phyloP scores from a whole-genome alignment of 2,329 filamentous ascomycete species.

The Helotiales sp. region DNA sequence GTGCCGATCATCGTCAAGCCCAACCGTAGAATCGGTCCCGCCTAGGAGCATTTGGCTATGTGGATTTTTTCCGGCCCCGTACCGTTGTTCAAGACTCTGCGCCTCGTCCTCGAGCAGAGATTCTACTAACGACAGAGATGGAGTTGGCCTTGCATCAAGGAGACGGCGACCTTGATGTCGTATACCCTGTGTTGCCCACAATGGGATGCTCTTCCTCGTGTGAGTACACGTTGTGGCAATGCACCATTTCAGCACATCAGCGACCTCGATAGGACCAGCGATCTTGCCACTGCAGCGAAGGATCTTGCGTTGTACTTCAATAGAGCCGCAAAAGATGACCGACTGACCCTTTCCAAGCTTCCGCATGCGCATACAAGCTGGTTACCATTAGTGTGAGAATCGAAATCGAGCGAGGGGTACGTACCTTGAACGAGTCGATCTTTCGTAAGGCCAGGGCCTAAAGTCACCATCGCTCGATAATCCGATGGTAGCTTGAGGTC shows the following conservation, averaged over 20 bases:
- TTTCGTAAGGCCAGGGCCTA: conserved; percentile 69
- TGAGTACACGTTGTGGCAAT: conserved; percentile 62
- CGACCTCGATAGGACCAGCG: conserved; percentile 55
- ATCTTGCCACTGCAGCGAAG: conserved; percentile 31
- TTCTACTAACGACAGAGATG: background rate
- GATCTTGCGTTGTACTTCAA: conserved; percentile 64
- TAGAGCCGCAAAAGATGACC: conserved; percentile 62
- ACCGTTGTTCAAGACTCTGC: conserved; percentile 56
- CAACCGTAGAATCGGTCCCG: too few species aligned
- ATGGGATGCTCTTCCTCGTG: conserved; percentile 53
- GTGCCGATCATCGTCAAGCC: conserved; percentile 10
- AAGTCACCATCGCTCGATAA: conserved; percentile 68
- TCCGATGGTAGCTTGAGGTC: conserved; percentile 65
- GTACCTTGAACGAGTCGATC: conserved; percentile 71
- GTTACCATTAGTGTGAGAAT: too few species aligned
- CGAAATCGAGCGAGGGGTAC: too few species aligned
- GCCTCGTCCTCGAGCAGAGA: conserved; percentile 61
- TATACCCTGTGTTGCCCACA: conserved; percentile 66
- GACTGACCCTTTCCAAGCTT: conserved; percentile 70
- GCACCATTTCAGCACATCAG: conserved; percentile 63
- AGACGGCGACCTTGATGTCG: conserved; percentile 49
- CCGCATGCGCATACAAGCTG: conserved; percentile 74
- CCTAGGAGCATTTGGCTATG: too few species aligned
- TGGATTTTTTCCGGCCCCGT: too few species aligned
- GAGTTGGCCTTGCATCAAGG: conserved; percentile 1